Evolutionary conservation across 2,329 filamentous ascomycete genomes (phyloP).

Genomic region (Dothistroma pini): DNA sequence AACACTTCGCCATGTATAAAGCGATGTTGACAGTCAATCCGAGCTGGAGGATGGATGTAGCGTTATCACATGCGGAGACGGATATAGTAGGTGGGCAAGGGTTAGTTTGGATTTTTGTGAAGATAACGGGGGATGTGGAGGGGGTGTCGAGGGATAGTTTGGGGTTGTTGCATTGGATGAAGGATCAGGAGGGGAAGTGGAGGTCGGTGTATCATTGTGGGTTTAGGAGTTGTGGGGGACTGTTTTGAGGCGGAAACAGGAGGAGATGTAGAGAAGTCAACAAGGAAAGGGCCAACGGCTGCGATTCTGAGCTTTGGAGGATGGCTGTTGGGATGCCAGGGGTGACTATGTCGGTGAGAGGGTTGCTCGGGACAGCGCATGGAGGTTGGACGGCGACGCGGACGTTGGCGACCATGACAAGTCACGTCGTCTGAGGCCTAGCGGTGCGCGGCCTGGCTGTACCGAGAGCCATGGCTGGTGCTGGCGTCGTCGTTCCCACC

Average conservation of each 20-base stretch:
- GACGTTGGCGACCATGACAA: too few relatives aligned
- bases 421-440: too few relatives aligned
- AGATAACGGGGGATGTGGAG: constrained; percentile 7
- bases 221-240: constrained; percentile 7
- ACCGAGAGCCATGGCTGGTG: too few relatives aligned
- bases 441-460: too few relatives aligned
- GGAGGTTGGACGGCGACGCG: too few relatives aligned
- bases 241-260: neutral
- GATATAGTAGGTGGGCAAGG: constrained; percentile 4
- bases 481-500: too few relatives aligned
- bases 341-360: neutral
- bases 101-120: constrained; percentile 9
- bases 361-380: too few relatives aligned
- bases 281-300: neutral
- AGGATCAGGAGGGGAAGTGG: neutral
- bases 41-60: constrained; percentile 7
- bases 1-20: constrained; percentile 3
- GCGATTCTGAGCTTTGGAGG: neutral
- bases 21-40: neutral
- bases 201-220: constrained; percentile 7
- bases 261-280: neutral
- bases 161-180: constrained; percentile 5
- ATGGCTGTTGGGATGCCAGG: neutral
- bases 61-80: constrained; percentile 6
- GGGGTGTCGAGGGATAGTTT: constrained; percentile 4